A percentile compares a stretch with the other conserved stretches of the same genome.
Conservation (phyloP, 2,329 filamentous ascomycete genomes). For the Neopestalotiopsis rosae region DNA sequence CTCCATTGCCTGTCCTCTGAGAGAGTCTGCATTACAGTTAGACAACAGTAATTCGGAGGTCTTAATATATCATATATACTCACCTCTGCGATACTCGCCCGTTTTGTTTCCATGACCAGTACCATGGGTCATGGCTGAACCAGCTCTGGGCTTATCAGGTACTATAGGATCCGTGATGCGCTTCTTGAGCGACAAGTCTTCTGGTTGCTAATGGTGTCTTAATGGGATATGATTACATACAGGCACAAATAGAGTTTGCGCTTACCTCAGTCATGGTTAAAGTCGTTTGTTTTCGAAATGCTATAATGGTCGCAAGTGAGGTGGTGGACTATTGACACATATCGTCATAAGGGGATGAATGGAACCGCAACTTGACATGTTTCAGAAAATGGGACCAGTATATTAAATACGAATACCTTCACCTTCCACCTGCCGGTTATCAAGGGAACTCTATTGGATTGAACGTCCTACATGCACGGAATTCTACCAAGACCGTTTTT, state of each 20-base stretch:
- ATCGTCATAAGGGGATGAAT: background rate
- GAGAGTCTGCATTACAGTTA: background rate
- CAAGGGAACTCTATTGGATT: background rate
- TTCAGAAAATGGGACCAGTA: background rate
- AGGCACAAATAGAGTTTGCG: background rate
- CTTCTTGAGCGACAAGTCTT: constrained; percentile 8
- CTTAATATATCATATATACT: too few species aligned
- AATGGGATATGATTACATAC: background rate
- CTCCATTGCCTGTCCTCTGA: constrained; percentile 9
- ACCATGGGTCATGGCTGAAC: constrained; percentile 10
- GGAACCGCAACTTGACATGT: background rate
- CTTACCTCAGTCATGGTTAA: constrained; percentile 1
- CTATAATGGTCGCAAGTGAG: background rate
- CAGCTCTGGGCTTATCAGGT: background rate
- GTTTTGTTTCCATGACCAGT: constrained; percentile 11
- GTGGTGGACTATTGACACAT: background rate
- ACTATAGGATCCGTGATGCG: constrained; percentile 1
- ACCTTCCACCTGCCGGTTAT: background rate
- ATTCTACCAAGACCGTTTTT: background rate
- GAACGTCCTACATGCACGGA: too few species aligned
- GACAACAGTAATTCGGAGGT: background rate
- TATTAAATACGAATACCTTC: background rate
- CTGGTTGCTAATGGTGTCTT: background rate
- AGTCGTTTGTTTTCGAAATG: background rate
- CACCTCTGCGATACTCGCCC: constrained; percentile 8